Percentiles rank a stretch among this genome's conserved stretches.
phyloP scores from a whole-genome alignment of 208 protist species.

The Trichomonas gallinae region DNA sequence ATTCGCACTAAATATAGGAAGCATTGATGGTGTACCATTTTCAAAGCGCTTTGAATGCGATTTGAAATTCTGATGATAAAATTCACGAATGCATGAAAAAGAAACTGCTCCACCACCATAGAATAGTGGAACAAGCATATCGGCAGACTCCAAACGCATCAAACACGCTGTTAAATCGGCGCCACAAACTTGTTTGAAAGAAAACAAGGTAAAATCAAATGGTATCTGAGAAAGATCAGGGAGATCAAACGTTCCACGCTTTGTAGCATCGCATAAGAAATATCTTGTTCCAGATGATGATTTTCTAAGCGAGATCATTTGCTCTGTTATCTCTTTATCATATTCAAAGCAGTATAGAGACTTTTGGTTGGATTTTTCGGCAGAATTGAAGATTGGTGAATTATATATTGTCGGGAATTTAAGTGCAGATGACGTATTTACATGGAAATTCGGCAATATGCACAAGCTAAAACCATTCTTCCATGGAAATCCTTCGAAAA shows the following conservation, averaged over 20 bases:
- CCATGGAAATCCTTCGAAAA: constrained; percentile 10
- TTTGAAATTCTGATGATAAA: not conserved
- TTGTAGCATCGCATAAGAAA: not conserved
- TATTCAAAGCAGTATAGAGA: not conserved
- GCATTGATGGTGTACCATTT: not conserved
- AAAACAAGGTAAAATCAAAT: not conserved
- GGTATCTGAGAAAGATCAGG: not conserved
- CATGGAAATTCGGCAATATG: not conserved
- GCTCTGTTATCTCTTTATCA: not conserved
- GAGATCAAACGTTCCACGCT: not conserved
- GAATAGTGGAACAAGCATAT: not conserved
- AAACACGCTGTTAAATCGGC: not conserved
- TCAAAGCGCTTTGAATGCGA: not conserved
- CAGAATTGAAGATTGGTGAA: not conserved
- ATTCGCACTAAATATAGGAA: not conserved
- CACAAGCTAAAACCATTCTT: not conserved
- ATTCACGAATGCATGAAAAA: not conserved
- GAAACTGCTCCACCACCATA: constrained; percentile 14
- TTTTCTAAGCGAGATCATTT: not conserved
- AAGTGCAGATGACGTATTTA: not conserved
- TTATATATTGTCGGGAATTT: not conserved
- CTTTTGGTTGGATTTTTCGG: not conserved
- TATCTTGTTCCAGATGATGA: not conserved
- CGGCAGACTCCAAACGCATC: not conserved
- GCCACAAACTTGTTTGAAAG: not conserved